phyloP scores from a whole-genome alignment of 495 filamentous ascomycete genomes.

The Staphylotrichum tortipilum region DNA sequence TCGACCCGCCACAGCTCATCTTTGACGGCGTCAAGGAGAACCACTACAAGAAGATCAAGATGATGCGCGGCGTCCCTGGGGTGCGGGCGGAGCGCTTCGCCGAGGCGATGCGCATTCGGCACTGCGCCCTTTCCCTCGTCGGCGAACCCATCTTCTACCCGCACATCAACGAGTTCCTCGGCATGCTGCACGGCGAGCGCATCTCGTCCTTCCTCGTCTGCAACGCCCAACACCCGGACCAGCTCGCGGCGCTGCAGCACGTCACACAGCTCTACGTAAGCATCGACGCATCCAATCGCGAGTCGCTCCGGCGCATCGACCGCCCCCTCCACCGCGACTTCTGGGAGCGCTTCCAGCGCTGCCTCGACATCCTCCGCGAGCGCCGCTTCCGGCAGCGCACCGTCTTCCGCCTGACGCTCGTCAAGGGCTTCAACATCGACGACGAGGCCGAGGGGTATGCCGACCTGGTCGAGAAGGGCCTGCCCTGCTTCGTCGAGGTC shows the following conservation, averaged over 20 bases:
- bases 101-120: slow-evolving; percentile 85
- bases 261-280: slow-evolving; percentile 94
- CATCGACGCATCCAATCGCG: slow-evolving; percentile 89
- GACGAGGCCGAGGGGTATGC: slow-evolving; percentile 89
- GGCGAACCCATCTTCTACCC: slow-evolving; percentile 98
- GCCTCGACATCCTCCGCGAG: slow-evolving; percentile 80
- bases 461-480: slow-evolving; percentile 69
- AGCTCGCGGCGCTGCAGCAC: slow-evolving; percentile 67
- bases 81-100: slow-evolving; percentile 85
- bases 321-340: slow-evolving; percentile 90
- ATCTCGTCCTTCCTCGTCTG: slow-evolving; percentile 95
- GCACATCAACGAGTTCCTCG: slow-evolving; percentile 84
- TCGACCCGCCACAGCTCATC: slow-evolving; percentile 81
- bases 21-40: slow-evolving; percentile 82
- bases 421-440: slow-evolving; percentile 93
- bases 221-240: slow-evolving; percentile 95
- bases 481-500: slow-evolving; percentile 87
- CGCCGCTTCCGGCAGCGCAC: slow-evolving; percentile 77
- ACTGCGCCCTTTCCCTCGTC: slow-evolving; percentile 84
- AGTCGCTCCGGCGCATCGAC: slow-evolving; percentile 78
- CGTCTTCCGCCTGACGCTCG: slow-evolving; percentile 89
- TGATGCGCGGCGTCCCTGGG: slow-evolving; percentile 87
- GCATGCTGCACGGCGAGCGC: slow-evolving; percentile 69
- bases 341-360: slow-evolving; percentile 89
- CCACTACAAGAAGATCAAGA: slow-evolving; percentile 95